Base-by-base conservation (phyloP, 2,329 filamentous ascomycete species). In the Bertia moriformis region DNA sequence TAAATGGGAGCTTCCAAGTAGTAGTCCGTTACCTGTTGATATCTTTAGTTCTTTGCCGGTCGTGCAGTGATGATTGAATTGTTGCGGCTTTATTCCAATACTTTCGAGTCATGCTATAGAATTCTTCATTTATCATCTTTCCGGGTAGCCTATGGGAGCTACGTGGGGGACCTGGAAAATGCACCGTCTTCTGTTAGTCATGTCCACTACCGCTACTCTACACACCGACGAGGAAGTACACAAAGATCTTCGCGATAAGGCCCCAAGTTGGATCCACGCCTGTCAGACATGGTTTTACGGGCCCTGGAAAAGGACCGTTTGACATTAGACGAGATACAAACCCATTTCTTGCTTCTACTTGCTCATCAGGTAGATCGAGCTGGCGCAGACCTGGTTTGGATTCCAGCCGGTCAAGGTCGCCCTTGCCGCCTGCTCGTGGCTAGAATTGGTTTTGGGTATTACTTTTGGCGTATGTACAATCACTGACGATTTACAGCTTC, bases 121-220 rank as follows among this genome's bases (percentile, higher is more conserved):
- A 61, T 80, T 18, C 42, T 80, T 5, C 69, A 80, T 48, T 50
- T 71, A 1, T 72, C 73, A 0, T 67, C 65, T 0, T 78, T 80
- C 44, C 56, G 61, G 35, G 57, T 57, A 10, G 67, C 73, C 19
- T 79, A 77, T 45, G 58, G 60, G n/a, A n/a, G n/a, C n/a, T n/a
- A n/a, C n/a, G n/a, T n/a, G 10, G 47, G 51, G 2, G 69, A 66
- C 49, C 72, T 66, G 67, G 52, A 59, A 19, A 58, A 60, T 14
- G 59, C 62, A 0, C 46, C 52, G 15, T 52, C 54, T 0, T 55
- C 59, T 56, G 4, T 73, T 0, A 61, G 65, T 46, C 62, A 73
- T 58, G 67, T 66, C 1, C 62, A 72, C 3, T 69, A 69, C 7
- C 54, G 62, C 18, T 48, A 52, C 4, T 49, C 51, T 4, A 65